Evolutionary conservation across 129 eudicot species (phyloP), one percentile per base, ranked within the genome.

Genomic region (Flaveria ramosissima): DNA sequence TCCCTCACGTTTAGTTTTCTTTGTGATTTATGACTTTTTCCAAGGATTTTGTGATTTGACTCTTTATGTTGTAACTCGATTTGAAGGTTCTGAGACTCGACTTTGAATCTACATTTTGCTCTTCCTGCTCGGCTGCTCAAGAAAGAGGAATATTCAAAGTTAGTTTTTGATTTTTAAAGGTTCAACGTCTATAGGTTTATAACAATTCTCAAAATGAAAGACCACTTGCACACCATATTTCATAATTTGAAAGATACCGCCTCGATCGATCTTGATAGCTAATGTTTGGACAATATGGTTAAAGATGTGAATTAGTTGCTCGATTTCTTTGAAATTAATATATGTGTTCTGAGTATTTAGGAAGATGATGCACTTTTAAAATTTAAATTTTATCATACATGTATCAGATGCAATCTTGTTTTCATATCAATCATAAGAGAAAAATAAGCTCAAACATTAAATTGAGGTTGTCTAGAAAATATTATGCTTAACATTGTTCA

Each of bases 221-320:
- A 56, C 20, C 63, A 26, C 27, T 26, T 26, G 27, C 27, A 26
- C 27, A 26, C 2, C 30, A 26, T 26, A 30, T 17, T 47, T 45
- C 56, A 71, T 27, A 71, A 71, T 51, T 46, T 71, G 76, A 52
- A 30, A 52, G 64, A 47, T 30, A 27, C 17, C 14, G 62, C 50
- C 12, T 68, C 39, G 16, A 71, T 71, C 26, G 19, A 71, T 71
- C 62, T 71, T 17, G 23, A 70, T 48, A 26, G n/a, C 17, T 51
- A 51, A 51, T 27, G 62, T 9, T 1, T 51, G 50, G 30, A 55
- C 13, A 9, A 10, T 52, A 52, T 53, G 65, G 76, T 72, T 27
- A 63, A 30, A 63, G 69, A 14, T 27, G 46, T 27, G 6, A 63
- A 32, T 15, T 30, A 27, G 12, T 63, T 32, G 46, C 11, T 32